phyloP scores from a whole-genome alignment of 202 grass and related monocot species.

The Panicum hallii region DNA sequence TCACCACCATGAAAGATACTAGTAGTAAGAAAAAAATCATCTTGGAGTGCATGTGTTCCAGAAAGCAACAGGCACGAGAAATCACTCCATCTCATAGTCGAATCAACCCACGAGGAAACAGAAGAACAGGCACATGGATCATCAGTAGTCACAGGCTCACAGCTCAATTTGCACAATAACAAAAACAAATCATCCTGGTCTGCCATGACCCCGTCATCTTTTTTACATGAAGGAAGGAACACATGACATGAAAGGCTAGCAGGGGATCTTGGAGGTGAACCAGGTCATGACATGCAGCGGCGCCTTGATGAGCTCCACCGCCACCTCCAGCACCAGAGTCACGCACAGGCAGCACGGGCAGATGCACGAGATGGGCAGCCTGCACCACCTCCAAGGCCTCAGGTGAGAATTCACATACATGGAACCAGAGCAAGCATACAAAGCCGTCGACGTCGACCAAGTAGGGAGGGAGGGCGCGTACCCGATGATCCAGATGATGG shows the following conservation, averaged over 20 bases:
- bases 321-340: conserved; percentile 68
- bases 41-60: not conserved
- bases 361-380: conserved; percentile 72
- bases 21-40: not conserved
- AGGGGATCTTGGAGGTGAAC: conserved; percentile 73
- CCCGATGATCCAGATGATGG: conserved; percentile 93
- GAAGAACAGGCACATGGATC: not conserved
- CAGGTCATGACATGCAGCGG: conserved; percentile 95
- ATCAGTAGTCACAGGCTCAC: not conserved
- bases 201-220: not conserved
- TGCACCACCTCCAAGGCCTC: not conserved
- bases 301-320: conserved; percentile 94
- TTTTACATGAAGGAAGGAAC: not conserved
- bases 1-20: not conserved
- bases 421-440: not conserved
- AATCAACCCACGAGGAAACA: not conserved
- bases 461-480: not conserved
- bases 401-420: not conserved
- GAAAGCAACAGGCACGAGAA: conserved; percentile 1
- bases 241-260: conserved; percentile 9
- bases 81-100: not conserved
- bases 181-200: not conserved
- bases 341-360: conserved; percentile 70
- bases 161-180: not conserved
- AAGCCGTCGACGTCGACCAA: not conserved